Conservation (phyloP, 495 filamentous ascomycete species). For the Daldinia bambusicola region DNA sequence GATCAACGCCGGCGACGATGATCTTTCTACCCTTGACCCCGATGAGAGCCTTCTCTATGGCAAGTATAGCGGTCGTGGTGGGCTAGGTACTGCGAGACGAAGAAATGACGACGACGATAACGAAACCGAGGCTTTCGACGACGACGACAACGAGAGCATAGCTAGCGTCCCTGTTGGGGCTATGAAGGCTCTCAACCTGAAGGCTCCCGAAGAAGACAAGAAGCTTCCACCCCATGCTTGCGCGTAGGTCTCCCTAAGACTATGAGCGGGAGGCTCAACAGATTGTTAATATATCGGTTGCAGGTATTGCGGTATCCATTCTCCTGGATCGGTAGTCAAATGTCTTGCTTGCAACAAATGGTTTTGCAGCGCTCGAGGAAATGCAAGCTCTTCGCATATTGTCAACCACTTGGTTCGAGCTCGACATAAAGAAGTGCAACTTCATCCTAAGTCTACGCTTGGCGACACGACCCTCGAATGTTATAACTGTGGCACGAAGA, state of each 20-base stretch:
- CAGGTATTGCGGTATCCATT: constrained; percentile 98
- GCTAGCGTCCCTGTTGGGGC: constrained; percentile 85
- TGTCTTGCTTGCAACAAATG: constrained; percentile 96
- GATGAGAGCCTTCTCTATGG: constrained; percentile 79
- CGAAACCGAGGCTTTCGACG: constrained; percentile 84
- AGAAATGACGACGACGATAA: constrained; percentile 87
- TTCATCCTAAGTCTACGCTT: constrained; percentile 93
- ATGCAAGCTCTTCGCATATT: constrained; percentile 96
- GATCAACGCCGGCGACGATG: constrained; percentile 77
- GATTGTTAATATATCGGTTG: constrained; percentile 20
- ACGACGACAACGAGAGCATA: constrained; percentile 92
- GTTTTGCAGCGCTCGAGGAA: constrained; percentile 98
- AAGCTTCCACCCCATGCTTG: constrained; percentile 95
- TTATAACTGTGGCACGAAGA: constrained; percentile 99
- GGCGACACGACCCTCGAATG: constrained; percentile 98
- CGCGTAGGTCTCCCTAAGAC: constrained; percentile 73
- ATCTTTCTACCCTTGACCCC: constrained; percentile 73
- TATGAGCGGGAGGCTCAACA: constrained; percentile 16
- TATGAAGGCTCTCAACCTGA: constrained; percentile 71
- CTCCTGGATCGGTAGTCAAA: constrained; percentile 92
- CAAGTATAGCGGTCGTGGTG: constrained; percentile 68
- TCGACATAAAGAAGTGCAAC: constrained; percentile 97
- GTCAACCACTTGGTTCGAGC: constrained; percentile 98
- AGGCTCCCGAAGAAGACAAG: constrained; percentile 80
- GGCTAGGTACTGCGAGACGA: constrained; percentile 57